These are phyloP conservation scores for Trypanosoma rangeli DNA, from an alignment of 208 protist genomes.

Conservation along the genomic window DNA sequence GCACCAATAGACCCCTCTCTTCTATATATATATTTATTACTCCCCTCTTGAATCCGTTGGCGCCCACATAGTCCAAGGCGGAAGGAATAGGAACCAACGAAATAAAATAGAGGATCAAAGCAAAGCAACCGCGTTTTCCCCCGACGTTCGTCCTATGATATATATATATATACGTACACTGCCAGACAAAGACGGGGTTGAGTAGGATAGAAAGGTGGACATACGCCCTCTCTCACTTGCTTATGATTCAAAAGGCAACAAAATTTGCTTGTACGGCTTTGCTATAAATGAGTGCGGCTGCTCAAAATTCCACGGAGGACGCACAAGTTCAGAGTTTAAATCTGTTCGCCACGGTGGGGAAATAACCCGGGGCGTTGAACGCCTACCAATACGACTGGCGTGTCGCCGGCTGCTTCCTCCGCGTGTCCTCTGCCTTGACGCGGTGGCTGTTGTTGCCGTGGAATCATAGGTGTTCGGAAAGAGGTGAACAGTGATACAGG, in stretches of 20 bases:
- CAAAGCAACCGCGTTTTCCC: no score
- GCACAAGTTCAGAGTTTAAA: constrained; percentile 46
- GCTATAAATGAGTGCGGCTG: constrained; percentile 43
- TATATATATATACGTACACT: neutral
- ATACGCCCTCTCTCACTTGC: neutral
- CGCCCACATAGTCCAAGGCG: neutral
- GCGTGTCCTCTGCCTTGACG: neutral
- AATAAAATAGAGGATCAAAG: neutral
- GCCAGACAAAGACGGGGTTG: neutral
- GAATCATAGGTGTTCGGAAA: neutral
- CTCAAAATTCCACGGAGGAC: constrained; percentile 55
- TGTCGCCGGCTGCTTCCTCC: constrained; percentile 11
- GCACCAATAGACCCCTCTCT: neutral
- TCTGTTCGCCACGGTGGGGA: constrained; percentile 79
- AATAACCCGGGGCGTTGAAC: constrained; percentile 28
- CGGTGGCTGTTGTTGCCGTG: neutral
- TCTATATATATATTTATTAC: neutral
- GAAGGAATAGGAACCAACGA: neutral
- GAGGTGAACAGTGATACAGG: constrained; percentile 31
- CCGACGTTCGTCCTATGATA: neutral
- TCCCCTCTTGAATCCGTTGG: neutral
- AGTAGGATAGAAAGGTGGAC: neutral
- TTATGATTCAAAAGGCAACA: neutral
- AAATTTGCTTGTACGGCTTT: constrained; percentile 8
- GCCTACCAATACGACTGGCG: neutral